phyloP scores from a whole-genome alignment of 225 moss, liverwort and hornwort genomes.

The Takakia lepidozioides region DNA sequence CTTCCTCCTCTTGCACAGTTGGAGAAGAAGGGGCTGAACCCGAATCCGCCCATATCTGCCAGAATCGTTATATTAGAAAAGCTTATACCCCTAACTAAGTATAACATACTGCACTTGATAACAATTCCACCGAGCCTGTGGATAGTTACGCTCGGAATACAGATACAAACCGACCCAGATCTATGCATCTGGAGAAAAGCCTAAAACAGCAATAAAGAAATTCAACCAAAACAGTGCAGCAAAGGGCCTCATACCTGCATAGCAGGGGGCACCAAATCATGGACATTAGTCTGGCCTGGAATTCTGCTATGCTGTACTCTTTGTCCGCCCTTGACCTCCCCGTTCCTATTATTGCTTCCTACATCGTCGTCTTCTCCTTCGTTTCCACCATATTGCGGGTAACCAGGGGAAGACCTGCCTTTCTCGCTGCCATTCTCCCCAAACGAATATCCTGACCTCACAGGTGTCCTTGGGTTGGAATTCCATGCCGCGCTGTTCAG shows the following conservation, averaged over 20 bases:
- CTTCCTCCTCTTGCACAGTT: slow-evolving; percentile 19
- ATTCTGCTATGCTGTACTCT: slow-evolving; percentile 15
- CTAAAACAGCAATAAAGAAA: background rate
- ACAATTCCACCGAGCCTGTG: no score
- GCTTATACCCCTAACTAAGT: no score
- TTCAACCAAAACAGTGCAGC: background rate
- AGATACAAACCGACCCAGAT: no score
- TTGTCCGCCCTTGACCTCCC: slow-evolving; percentile 11
- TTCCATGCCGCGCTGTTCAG: slow-evolving; percentile 25
- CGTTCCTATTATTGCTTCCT: slow-evolving; percentile 3
- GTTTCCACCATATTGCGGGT: slow-evolving; percentile 18
- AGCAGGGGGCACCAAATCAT: slow-evolving; percentile 13
- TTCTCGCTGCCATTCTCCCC: slow-evolving; percentile 16
- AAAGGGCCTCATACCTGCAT: slow-evolving; percentile 12
- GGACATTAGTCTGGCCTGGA: slow-evolving; percentile 19
- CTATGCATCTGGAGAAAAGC: no score
- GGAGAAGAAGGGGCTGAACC: slow-evolving; percentile 27
- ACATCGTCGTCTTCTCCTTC: slow-evolving; percentile 18
- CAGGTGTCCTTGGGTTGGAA: slow-evolving; percentile 39
- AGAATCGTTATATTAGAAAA: no score
- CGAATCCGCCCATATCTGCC: no score
- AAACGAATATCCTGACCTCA: slow-evolving; percentile 38
- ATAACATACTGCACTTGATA: no score
- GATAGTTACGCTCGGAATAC: no score
- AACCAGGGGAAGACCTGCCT: slow-evolving; percentile 25